Conservation (phyloP, 2,329 filamentous ascomycete genomes). For the Fusarium brachygibbosum region DNA sequence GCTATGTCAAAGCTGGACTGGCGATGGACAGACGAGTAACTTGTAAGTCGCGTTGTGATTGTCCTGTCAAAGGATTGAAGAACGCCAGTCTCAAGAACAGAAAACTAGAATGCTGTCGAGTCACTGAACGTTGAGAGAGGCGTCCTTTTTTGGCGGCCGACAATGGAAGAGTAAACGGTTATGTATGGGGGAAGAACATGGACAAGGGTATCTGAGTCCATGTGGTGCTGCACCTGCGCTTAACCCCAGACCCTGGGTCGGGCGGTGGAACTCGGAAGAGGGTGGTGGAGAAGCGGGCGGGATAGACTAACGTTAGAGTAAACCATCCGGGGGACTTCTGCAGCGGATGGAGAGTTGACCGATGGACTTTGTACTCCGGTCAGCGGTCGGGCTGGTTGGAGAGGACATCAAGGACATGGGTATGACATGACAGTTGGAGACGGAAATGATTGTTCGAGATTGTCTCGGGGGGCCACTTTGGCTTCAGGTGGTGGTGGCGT, state of each 20-base stretch:
- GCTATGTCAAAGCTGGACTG: conserved; percentile 10
- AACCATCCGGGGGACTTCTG: conserved; percentile 46
- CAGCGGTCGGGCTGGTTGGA: conserved; percentile 25
- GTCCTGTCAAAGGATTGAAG: conserved; percentile 7
- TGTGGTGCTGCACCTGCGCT: conserved; percentile 27
- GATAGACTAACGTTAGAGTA: conserved; percentile 32
- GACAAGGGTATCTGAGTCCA: conserved; percentile 39
- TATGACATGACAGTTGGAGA: conserved; percentile 36
- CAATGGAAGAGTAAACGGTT: conserved; percentile 48
- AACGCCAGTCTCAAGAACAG: conserved; percentile 24
- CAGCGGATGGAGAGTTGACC: conserved; percentile 38
- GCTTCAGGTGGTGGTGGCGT: conserved; percentile 36
- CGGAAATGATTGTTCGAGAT: conserved; percentile 21
- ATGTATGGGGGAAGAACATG: conserved; percentile 47
- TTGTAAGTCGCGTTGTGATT: neutral
- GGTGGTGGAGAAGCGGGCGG: conserved; percentile 46
- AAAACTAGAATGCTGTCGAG: conserved; percentile 19
- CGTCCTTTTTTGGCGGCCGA: conserved; percentile 27
- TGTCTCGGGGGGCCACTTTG: conserved; percentile 23
- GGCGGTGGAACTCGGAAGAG: conserved; percentile 44
- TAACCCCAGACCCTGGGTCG: conserved; percentile 45
- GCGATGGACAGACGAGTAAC: neutral
- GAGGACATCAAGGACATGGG: conserved; percentile 10
- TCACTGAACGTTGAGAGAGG: conserved; percentile 35
- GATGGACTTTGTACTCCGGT: conserved; percentile 26